Evolutionary conservation across 2,329 filamentous ascomycete species (phyloP).

Genomic region (Fusarium sp.): DNA sequence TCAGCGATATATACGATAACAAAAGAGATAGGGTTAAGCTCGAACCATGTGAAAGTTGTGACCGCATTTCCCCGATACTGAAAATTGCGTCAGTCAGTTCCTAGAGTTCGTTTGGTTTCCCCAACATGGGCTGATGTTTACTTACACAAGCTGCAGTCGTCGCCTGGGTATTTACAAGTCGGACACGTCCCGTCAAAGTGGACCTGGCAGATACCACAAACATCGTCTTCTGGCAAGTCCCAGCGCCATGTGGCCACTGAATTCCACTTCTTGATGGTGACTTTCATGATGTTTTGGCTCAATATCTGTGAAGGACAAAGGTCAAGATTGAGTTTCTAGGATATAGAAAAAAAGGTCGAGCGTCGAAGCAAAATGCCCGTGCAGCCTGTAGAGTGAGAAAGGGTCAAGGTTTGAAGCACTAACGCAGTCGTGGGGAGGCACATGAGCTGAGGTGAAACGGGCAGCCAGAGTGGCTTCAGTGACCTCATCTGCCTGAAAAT

Average conservation of each 20-base stretch:
- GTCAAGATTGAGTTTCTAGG: constrained; percentile 1
- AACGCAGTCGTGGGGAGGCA: constrained; percentile 12
- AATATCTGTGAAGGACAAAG: not conserved
- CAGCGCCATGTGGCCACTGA: constrained; percentile 97
- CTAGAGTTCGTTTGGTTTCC: constrained; percentile 6
- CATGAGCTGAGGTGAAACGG: constrained; percentile 28
- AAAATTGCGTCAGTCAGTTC: constrained; percentile 30
- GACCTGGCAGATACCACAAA: constrained; percentile 98
- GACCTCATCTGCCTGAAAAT: constrained; percentile 42
- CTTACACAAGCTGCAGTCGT: constrained; percentile 92
- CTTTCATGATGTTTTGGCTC: constrained; percentile 76
- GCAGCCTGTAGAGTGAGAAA: constrained; percentile 23
- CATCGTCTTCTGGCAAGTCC: constrained; percentile 97
- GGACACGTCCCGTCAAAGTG: constrained; percentile 98
- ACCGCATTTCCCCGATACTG: constrained; percentile 92
- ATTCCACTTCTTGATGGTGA: constrained; percentile 93
- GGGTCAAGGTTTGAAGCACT: constrained; percentile 32
- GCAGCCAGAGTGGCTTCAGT: constrained; percentile 30
- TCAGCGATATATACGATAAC: constrained; percentile 28
- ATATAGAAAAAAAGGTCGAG: constrained; percentile 3
- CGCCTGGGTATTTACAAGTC: constrained; percentile 96
- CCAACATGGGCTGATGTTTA: constrained; percentile 43
- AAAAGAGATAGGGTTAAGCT: constrained; percentile 12
- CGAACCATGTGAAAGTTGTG: constrained; percentile 97
- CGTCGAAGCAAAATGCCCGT: constrained; percentile 30